Conservation (phyloP, 495 filamentous ascomycete genomes). For the Corynascus novoguineensis region DNA sequence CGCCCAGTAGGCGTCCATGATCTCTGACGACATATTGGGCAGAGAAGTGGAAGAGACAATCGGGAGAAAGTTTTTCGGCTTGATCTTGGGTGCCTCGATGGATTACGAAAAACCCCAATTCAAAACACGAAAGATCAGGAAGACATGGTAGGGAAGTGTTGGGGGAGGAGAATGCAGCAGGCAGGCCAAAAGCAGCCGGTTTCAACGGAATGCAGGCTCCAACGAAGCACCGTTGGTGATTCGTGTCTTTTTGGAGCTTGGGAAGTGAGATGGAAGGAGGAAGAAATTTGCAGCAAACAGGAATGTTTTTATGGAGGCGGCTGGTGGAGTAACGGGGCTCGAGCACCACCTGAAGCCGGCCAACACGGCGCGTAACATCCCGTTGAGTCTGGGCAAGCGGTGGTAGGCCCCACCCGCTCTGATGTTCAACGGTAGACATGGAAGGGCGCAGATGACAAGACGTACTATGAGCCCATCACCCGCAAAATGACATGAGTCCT, state of each 20-base stretch:
- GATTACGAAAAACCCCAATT: constrained; percentile 20
- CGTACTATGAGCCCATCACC: too few relatives aligned
- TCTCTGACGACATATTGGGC: constrained; percentile 25
- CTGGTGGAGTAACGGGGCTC: constrained; percentile 15
- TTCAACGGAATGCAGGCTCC: constrained; percentile 15
- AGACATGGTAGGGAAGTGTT: constrained; percentile 14
- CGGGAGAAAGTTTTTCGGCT: constrained; percentile 11
- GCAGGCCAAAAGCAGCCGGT: constrained; percentile 9
- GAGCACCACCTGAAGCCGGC: constrained; percentile 20
- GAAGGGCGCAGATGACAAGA: too few relatives aligned
- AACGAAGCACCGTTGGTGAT: constrained; percentile 24
- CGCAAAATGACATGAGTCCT: too few relatives aligned
- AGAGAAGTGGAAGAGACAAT: not conserved
- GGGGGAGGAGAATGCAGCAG: constrained; percentile 10
- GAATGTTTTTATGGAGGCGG: constrained; percentile 22
- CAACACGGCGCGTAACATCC: constrained; percentile 3
- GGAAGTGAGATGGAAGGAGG: constrained; percentile 19
- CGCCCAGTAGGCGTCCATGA: constrained; percentile 64
- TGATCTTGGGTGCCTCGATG: constrained; percentile 11
- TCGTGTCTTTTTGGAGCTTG: constrained; percentile 34
- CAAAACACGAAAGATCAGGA: constrained; percentile 19
- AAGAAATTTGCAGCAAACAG: constrained; percentile 19
- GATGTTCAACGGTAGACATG: too few relatives aligned
- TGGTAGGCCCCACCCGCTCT: too few relatives aligned
- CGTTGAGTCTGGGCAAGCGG: too few relatives aligned